A percentile compares a stretch with the other conserved stretches of the same genome.
Conservation (phyloP, 352 stramenopile species). For the Halophytophthora batemanensis region DNA sequence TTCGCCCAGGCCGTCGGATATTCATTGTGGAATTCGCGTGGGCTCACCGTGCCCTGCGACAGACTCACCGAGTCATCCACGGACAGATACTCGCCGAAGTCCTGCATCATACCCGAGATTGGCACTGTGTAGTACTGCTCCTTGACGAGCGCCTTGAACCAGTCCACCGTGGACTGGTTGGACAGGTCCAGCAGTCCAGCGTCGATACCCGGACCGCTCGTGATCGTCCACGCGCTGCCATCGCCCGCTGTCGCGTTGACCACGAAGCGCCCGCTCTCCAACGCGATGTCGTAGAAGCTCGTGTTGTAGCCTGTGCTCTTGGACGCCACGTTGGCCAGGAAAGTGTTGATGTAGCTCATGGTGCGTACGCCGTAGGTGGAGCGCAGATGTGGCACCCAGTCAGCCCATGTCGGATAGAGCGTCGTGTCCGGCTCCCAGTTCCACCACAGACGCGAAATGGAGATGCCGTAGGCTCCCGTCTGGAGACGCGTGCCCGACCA, state of each 20-base stretch:
- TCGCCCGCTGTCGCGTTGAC: conserved; percentile 18
- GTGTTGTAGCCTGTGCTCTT: conserved; percentile 29
- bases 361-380: conserved; percentile 16
- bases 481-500: conserved; percentile 22
- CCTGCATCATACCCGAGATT: conserved; percentile 30
- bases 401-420: conserved; percentile 21
- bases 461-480: conserved; percentile 16
- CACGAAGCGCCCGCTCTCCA: conserved; percentile 22
- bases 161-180: conserved; percentile 24
- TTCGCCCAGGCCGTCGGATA: conserved; percentile 24
- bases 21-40: conserved; percentile 25
- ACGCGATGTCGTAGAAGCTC: conserved; percentile 23
- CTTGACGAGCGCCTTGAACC: conserved; percentile 25
- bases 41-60: conserved; percentile 11
- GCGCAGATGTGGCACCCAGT: conserved; percentile 22
- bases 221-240: conserved; percentile 22
- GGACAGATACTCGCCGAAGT: conserved; percentile 25
- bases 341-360: conserved; percentile 31
- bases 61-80: conserved; percentile 22
- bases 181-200: conserved; percentile 22
- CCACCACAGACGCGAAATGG: conserved; percentile 21
- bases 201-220: conserved; percentile 20
- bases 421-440: conserved; percentile 27
- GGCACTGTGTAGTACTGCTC: conserved; percentile 26
- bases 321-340: conserved; percentile 19